Evolutionary conservation across 148 eudicot genomes (phyloP), one percentile per base, ranked within the genome.

Genomic region (Nepenthes gracilis): DNA sequence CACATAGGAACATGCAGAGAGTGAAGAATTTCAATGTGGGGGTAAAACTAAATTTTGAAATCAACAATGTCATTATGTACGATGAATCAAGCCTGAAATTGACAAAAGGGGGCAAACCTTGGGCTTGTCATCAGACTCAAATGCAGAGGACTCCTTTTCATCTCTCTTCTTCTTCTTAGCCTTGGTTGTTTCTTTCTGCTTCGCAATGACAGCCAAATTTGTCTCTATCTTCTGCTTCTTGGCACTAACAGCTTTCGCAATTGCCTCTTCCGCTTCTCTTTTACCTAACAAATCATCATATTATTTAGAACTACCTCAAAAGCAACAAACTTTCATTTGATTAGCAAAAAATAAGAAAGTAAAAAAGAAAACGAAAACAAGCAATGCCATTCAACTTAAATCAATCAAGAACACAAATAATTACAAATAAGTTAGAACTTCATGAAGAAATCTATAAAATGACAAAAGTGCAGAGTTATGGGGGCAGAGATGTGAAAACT

Each of bases 141-240:
- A 80, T 32, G 72, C 69, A 12, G 45, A 40, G 45, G 57, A 47
- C 0, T 81, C 93, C 0, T 81, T 77, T 15, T 79, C 75, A 80
- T 77, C 61, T 68, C 8, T 40, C 8, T 40, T 40, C 45, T 40
- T 40, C 45, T 40, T 40, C 45, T 40, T 8, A 40, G 45, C 8
- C 45, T 40, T 4, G 45, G 45, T 40, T 40, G 4, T 8, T 40
- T 4, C 45, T 40, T 3, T 40, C 45, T 40, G 4, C 45, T 73
- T 74, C 8, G 63, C 78, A 49, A 64, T 36, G 2, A 72, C 66
- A 12, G 72, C 70, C 43, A 67, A 74, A 55, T 67, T 77, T 45
- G 56, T 60, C 58, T 56, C 76, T 5, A 67, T 49, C 76, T 88
- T 88, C 69, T 77, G 89, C 68, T 88, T 88, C 72, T 85, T 84